A percentile compares a stretch with the other conserved stretches of the same genome.
These are phyloP conservation scores for Fraxinus xanthoxyloides DNA, from an alignment of 305 asterid genomes.

Conservation along the genomic window DNA sequence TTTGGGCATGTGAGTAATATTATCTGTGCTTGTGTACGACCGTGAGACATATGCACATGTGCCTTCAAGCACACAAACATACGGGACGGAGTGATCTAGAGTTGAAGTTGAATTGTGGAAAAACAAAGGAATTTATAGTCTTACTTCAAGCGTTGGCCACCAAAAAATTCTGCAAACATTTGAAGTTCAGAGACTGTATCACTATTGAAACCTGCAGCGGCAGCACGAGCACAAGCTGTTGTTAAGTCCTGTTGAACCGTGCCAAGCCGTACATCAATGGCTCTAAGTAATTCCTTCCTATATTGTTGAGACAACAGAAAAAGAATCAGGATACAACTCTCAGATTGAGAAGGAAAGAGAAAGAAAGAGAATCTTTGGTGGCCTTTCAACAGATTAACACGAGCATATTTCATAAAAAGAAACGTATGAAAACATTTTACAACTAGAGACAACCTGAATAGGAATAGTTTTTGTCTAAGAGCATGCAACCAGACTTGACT, in stretches of 20 bases:
- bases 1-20: neutral
- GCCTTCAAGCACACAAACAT: neutral
- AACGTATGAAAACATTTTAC: neutral
- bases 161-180: slow-evolving; percentile 76
- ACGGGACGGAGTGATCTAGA: neutral
- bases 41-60: neutral
- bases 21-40: neutral
- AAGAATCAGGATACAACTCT: slow-evolving; percentile 13
- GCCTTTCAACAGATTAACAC: neutral
- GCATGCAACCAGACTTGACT: neutral
- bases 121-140: slow-evolving; percentile 20
- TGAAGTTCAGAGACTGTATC: slow-evolving; percentile 76
- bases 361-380: neutral
- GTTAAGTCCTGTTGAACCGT: slow-evolving; percentile 75
- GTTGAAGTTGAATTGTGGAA: slow-evolving; percentile 10
- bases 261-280: slow-evolving; percentile 82
- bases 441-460: neutral
- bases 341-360: neutral
- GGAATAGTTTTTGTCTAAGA: neutral
- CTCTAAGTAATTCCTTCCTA: slow-evolving; percentile 90
- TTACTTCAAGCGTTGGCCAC: slow-evolving; percentile 76
- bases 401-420: neutral
- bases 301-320: slow-evolving; percentile 21
- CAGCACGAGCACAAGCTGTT: slow-evolving; percentile 70
- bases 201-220: slow-evolving; percentile 80